These are phyloP conservation scores for Terana coerulea DNA, from an alignment of 768 basidiomycete species.

Conservation along the genomic window DNA sequence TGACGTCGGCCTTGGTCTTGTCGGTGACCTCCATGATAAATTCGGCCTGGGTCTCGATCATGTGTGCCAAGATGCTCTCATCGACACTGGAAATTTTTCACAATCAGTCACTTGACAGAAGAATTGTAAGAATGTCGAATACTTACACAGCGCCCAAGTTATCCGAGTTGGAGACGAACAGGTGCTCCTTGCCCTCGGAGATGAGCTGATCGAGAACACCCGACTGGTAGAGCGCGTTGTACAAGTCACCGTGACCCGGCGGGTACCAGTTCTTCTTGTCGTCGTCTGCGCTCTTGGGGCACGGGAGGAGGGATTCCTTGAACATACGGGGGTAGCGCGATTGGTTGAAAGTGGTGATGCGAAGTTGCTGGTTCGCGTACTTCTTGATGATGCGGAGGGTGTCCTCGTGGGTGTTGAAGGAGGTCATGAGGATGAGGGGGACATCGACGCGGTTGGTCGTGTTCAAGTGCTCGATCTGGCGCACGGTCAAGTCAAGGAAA, in stretches of 20 bases:
- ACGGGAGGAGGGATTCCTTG: slow-evolving; percentile 64
- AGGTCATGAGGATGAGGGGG: slow-evolving; percentile 79
- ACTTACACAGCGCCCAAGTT: slow-evolving; percentile 65
- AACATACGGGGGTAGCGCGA: slow-evolving; percentile 71
- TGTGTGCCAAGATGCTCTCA: slow-evolving; percentile 61
- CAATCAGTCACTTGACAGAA: neutral
- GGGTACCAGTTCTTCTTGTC: slow-evolving; percentile 76
- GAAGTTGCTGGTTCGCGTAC: slow-evolving; percentile 73
- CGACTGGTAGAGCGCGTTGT: slow-evolving; percentile 66
- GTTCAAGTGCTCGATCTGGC: slow-evolving; percentile 70
- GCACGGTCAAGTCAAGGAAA: slow-evolving; percentile 62
- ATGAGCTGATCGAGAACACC: slow-evolving; percentile 72
- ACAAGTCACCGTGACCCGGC: slow-evolving; percentile 74
- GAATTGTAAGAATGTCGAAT: neutral
- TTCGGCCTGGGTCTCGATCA: slow-evolving; percentile 61
- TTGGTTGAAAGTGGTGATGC: slow-evolving; percentile 68
- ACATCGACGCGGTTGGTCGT: slow-evolving; percentile 59
- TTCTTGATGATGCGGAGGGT: slow-evolving; percentile 76
- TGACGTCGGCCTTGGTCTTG: slow-evolving; percentile 81
- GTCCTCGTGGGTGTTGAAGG: slow-evolving; percentile 78
- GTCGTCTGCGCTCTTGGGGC: slow-evolving; percentile 50
- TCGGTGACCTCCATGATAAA: slow-evolving; percentile 78
- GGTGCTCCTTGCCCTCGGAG: slow-evolving; percentile 70
- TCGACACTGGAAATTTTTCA: slow-evolving; percentile 47
- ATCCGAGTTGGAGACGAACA: slow-evolving; percentile 77